phyloP scores from a whole-genome alignment of 306 rosid genomes.

The Gastrolobium bilobum region DNA sequence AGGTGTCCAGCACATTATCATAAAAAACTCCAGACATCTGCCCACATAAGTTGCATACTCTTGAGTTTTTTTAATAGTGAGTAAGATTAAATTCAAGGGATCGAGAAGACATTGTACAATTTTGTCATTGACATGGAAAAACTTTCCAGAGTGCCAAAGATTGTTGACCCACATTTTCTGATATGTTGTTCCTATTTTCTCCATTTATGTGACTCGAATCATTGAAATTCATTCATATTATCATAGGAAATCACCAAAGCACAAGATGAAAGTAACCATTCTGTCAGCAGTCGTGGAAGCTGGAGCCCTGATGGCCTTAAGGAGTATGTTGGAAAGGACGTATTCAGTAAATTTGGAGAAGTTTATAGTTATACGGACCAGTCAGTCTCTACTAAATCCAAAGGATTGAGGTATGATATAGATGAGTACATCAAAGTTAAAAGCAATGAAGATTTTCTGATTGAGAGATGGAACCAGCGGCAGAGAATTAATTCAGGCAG shows the following conservation, averaged over 20 bases:
- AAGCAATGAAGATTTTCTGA: constrained; percentile 69
- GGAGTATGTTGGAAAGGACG: constrained; percentile 60
- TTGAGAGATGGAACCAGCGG: constrained; percentile 74
- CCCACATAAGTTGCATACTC: constrained; percentile 22
- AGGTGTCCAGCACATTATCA: background rate
- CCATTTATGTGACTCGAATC: background rate
- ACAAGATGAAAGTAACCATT: constrained; percentile 57
- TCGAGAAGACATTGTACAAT: constrained; percentile 1
- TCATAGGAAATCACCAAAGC: constrained; percentile 57
- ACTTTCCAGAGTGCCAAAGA: background rate
- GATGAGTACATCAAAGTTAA: constrained; percentile 75
- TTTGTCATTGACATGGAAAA: constrained; percentile 29
- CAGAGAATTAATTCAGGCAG: constrained; percentile 73
- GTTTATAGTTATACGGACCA: constrained; percentile 43
- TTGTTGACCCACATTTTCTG: constrained; percentile 1
- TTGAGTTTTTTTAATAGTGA: background rate
- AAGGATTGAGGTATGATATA: constrained; percentile 61
- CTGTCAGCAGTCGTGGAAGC: constrained; percentile 88
- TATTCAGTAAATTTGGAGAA: constrained; percentile 55
- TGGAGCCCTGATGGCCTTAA: constrained; percentile 78
- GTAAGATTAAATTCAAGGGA: constrained; percentile 14
- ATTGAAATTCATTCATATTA: constrained; percentile 37
- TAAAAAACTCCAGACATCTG: constrained; percentile 1
- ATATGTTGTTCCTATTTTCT: constrained; percentile 34
- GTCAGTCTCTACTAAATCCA: constrained; percentile 55